Evolutionary conservation across 2,329 filamentous ascomycete species (phyloP), one percentile per base, ranked within the genome.

Genomic region (Sporothrix euskadiensis): DNA sequence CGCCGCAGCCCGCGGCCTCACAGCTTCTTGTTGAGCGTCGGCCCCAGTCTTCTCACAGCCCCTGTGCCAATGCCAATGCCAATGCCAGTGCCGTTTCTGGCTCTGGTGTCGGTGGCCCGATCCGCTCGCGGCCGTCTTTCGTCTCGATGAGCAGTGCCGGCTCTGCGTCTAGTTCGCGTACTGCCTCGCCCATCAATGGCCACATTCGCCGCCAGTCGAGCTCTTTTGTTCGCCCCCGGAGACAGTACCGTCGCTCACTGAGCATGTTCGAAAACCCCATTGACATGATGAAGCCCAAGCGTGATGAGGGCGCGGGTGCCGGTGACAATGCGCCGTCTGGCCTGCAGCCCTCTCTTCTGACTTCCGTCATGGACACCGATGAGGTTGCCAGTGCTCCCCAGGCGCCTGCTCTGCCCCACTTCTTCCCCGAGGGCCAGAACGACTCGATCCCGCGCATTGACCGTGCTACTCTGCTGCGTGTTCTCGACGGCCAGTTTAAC

Each of bases 251-350:
- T 75, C 90, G 96, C 77, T 97, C 95, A 32, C 84, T 98, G 79
- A 98, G 96, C 87, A 99, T 99, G 96, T 99, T 97, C 83, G 95
- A 98, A 83, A 90, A 92, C 80, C 92, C 94, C 3, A 92, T 89
- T 77, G 96, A 98, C 80, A 87, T 98, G 72, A 92, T 97, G 84
- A 94, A 93, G 83, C 86, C 90, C 73, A 94, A 94, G 81, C 85
- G 91, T 76, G 88, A 89, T 63, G 88, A 88, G 12, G 81, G 52
- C 84, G 73, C 79, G 83, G 71, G 81, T 86, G 73, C 85, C 87
- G 87, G 16, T 81, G 84, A 74, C 79, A 83, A 71, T 81, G 49
- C 68, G 6, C 30, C 70, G 4, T 35, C 74, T 8, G 49, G 49
- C 35, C 73, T 75, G 69, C 71, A 87, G 74, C 85, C 88, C 74